Evolutionary conservation across 2,329 filamentous ascomycete species (phyloP).

Genomic region (Tolypocladium tundrense): DNA sequence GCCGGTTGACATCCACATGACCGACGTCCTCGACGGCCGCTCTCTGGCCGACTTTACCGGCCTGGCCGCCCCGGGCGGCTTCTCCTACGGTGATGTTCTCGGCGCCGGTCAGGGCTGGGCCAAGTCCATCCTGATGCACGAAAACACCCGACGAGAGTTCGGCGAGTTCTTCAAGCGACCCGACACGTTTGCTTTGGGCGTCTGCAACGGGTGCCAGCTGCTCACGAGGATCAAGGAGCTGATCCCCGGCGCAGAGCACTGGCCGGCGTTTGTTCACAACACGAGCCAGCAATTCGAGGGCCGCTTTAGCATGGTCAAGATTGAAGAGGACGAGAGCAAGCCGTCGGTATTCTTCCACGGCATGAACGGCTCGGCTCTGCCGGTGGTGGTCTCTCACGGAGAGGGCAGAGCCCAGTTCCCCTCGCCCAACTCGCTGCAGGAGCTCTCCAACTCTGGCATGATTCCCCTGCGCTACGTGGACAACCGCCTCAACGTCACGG

Average conservation of each 20-base stretch:
- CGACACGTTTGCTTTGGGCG: constrained; percentile 86
- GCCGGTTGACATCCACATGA: constrained; percentile 93
- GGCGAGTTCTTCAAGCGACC: constrained; percentile 73
- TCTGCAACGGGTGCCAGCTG: constrained; percentile 98
- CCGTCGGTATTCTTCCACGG: constrained; percentile 82
- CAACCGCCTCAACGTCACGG: constrained; percentile 64
- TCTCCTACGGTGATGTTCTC: constrained; percentile 79
- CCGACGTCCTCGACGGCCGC: constrained; percentile 71
- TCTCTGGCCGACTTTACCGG: constrained; percentile 77
- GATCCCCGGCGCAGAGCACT: constrained; percentile 73
- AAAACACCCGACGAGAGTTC: constrained; percentile 66
- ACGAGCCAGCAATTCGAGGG: constrained; percentile 82
- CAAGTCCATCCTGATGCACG: constrained; percentile 81
- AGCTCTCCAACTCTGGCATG: constrained; percentile 55
- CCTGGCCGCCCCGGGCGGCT: constrained; percentile 89
- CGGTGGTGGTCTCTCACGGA: constrained; percentile 82
- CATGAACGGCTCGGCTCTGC: constrained; percentile 73
- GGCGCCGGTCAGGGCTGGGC: constrained; percentile 97
- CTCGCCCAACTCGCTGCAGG: constrained; percentile 37
- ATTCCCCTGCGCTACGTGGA: constrained; percentile 78
- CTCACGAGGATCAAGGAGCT: constrained; percentile 66
- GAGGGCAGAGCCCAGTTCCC: constrained; percentile 74
- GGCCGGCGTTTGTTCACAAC: constrained; percentile 84
- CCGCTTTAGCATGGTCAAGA: constrained; percentile 70
- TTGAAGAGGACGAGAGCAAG: constrained; percentile 47